Percentiles rank a stretch among this genome's conserved stretches.
Evolutionary conservation across 2,329 filamentous ascomycete genomes (phyloP).

Genomic region (Akanthomyces dipterigenus): DNA sequence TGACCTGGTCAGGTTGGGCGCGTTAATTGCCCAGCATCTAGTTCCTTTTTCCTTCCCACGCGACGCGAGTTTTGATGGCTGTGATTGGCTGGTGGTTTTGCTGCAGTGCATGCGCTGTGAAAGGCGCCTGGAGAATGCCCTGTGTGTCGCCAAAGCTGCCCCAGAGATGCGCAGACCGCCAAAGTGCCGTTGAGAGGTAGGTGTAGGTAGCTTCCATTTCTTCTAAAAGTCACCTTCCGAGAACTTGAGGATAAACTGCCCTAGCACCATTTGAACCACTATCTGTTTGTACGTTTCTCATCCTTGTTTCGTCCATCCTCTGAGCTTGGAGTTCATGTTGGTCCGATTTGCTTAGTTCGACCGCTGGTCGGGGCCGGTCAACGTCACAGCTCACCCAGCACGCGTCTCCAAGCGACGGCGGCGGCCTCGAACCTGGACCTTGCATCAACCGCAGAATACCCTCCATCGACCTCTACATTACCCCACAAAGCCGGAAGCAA

Average conservation of each 20-base stretch:
- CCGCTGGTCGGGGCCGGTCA: background rate
- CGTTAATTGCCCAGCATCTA: conserved; percentile 4
- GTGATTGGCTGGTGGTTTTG: background rate
- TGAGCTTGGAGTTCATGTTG: background rate
- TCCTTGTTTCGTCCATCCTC: background rate
- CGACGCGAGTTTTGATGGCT: conserved; percentile 6
- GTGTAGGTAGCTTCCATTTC: too few species aligned
- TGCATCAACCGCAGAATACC: background rate
- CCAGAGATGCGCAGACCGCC: too few species aligned
- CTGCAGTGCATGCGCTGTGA: too few species aligned
- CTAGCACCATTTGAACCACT: background rate
- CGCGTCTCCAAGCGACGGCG: background rate
- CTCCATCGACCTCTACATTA: background rate
- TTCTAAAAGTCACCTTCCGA: background rate
- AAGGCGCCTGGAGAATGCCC: background rate
- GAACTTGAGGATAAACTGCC: background rate
- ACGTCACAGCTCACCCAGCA: background rate
- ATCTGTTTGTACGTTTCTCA: background rate
- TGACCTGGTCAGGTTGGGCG: background rate
- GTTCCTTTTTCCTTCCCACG: background rate
- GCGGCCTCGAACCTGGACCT: background rate
- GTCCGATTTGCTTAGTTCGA: background rate
- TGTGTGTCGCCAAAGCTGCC: too few species aligned
- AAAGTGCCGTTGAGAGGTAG: too few species aligned
- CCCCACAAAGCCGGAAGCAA: background rate